A percentile compares a stretch with the other conserved stretches of the same genome.
These are phyloP conservation scores for Rubus parviflorus DNA, from an alignment of 306 rosid genomes.

Conservation along the genomic window DNA sequence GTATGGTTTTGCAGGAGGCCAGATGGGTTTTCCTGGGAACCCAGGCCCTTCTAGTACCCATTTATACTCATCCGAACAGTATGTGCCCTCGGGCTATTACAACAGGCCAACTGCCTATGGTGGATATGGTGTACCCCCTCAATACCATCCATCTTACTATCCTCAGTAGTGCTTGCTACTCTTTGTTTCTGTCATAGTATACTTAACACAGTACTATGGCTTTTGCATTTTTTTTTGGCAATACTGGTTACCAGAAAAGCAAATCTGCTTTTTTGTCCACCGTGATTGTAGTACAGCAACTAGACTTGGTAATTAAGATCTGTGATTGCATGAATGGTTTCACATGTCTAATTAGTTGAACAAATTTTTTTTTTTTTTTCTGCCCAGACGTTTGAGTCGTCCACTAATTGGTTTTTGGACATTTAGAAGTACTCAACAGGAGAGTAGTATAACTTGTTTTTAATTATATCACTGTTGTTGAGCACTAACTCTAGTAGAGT, in stretches of 20 bases:
- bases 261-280: conserved; percentile 32
- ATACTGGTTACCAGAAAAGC: conserved; percentile 27
- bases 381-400: background rate
- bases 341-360: conserved; percentile 37
- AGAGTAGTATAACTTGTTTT: conserved; percentile 5
- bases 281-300: conserved; percentile 33
- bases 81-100: conserved; percentile 44
- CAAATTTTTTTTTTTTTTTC: conserved; percentile 15
- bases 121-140: conserved; percentile 51
- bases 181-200: conserved; percentile 26
- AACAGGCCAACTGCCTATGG: conserved; percentile 44
- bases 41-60: conserved; percentile 48
- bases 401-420: background rate
- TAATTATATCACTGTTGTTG: background rate
- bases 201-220: conserved; percentile 34
- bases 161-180: conserved; percentile 45
- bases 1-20: conserved; percentile 51
- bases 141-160: conserved; percentile 51
- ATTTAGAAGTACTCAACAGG: background rate
- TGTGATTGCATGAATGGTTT: conserved; percentile 29
- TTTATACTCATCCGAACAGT: conserved; percentile 41
- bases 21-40: conserved; percentile 48
- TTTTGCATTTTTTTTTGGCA: conserved; percentile 28
- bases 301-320: conserved; percentile 37
- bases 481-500: background rate